Conservation (phyloP, 116 monocot genomes). For the Thalassia testudinum region DNA sequence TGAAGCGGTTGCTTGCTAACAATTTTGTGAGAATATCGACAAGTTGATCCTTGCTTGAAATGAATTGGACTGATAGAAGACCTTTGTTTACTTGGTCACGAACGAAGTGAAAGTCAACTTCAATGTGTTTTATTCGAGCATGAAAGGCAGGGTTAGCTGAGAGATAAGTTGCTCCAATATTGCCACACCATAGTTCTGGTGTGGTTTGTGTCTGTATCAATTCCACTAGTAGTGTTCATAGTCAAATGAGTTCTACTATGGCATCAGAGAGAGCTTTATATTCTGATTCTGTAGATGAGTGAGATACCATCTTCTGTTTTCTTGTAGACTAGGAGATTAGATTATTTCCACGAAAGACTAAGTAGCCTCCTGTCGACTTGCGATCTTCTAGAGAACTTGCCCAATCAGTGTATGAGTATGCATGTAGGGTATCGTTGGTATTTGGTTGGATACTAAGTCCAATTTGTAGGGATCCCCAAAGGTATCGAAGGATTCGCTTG, state of each 20-base stretch:
- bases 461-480: not conserved
- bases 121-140: no score
- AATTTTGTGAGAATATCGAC: no score
- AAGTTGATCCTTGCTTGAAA: no score
- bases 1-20: no score
- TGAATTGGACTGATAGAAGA: no score
- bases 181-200: no score
- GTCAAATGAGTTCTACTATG: not conserved
- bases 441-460: not conserved
- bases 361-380: not conserved
- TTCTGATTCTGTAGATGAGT: not conserved
- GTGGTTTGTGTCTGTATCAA: no score
- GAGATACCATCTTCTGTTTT: not conserved
- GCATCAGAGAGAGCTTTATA: not conserved
- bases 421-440: not conserved
- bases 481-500: not conserved
- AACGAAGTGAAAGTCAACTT: no score
- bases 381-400: not conserved
- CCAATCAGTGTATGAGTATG: slow-evolving; percentile 1
- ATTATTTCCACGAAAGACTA: not conserved
- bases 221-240: not conserved
- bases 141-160: no score
- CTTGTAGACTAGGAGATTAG: not conserved
- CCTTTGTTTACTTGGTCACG: no score
- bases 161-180: no score